These are phyloP conservation scores for Saitozyma sp. DNA, from an alignment of 768 basidiomycete species.

Conservation along the genomic window DNA sequence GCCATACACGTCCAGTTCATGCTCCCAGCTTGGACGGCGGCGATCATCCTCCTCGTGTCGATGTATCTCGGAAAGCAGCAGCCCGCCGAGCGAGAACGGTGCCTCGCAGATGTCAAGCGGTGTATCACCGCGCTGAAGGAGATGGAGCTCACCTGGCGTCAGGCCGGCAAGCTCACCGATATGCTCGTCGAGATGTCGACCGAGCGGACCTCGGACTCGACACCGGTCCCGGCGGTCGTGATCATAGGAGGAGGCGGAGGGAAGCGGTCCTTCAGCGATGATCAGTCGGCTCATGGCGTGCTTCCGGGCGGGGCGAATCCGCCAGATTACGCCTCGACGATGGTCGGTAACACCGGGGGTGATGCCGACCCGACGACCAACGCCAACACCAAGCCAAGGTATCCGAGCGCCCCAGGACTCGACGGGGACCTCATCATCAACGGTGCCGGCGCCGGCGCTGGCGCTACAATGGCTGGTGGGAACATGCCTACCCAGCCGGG, in stretches of 20 bases:
- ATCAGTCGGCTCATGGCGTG: neutral
- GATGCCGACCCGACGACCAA: neutral
- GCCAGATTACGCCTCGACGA: neutral
- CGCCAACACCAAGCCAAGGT: no score
- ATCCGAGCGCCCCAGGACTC: no score
- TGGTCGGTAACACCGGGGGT: neutral
- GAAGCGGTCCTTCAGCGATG: neutral
- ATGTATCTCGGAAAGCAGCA: slow-evolving; percentile 63
- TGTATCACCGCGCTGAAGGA: slow-evolving; percentile 62
- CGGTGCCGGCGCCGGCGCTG: neutral
- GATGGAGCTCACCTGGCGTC: slow-evolving; percentile 51
- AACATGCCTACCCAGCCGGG: neutral
- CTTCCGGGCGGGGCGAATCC: neutral
- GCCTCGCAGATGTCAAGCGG: slow-evolving; percentile 64
- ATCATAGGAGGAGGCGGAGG: no score
- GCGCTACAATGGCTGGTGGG: neutral
- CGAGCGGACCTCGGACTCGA: slow-evolving; percentile 15
- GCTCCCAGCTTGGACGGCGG: slow-evolving; percentile 56
- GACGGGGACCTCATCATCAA: neutral
- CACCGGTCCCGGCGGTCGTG: neutral
- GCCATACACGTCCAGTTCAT: slow-evolving; percentile 51
- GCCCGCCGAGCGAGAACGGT: slow-evolving; percentile 57
- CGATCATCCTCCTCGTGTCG: slow-evolving; percentile 65
- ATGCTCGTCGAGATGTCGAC: slow-evolving; percentile 30
- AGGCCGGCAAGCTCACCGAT: slow-evolving; percentile 47